A percentile compares a stretch with the other conserved stretches of the same genome.
These are phyloP conservation scores for Pseudohyphozyma bogoriensis DNA, from an alignment of 768 basidiomycete species.

Conservation along the genomic window DNA sequence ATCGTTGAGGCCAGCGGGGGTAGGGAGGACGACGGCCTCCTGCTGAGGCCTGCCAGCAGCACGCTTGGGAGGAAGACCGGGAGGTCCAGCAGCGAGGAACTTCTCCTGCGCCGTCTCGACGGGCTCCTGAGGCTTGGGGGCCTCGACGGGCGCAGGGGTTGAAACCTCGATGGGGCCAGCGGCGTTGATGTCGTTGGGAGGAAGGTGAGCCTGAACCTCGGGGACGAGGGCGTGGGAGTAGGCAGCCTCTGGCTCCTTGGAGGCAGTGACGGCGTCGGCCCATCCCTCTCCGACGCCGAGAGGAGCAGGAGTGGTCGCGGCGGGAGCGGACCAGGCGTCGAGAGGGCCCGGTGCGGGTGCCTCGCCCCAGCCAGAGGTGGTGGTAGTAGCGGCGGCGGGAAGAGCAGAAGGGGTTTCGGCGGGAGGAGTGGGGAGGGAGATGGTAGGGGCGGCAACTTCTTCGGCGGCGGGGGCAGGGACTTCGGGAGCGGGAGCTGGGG, in stretches of 20 bases:
- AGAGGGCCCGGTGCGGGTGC: constrained; percentile 8
- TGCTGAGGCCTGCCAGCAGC: constrained; percentile 26
- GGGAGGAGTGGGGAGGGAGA: constrained; percentile 17
- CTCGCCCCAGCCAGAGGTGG: constrained; percentile 8
- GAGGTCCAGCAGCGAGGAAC: constrained; percentile 23
- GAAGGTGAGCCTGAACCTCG: constrained; percentile 27
- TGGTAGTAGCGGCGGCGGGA: constrained; percentile 12
- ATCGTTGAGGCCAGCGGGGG: neutral
- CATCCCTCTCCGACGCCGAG: constrained; percentile 31
- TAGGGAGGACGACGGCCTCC: constrained; percentile 29
- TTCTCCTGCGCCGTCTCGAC: constrained; percentile 13
- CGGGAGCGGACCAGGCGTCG: constrained; percentile 30
- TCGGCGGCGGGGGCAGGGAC: constrained; percentile 2
- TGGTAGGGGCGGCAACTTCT: constrained; percentile 4
- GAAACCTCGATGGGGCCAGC: constrained; percentile 30
- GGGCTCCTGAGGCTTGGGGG: neutral
- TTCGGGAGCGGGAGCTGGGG: constrained; percentile 6
- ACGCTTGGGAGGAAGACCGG: constrained; percentile 26
- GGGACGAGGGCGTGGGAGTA: constrained; percentile 8
- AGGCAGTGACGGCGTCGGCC: constrained; percentile 29
- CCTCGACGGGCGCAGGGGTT: neutral
- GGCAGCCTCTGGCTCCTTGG: constrained; percentile 5
- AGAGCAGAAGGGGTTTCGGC: neutral
- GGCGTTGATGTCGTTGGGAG: constrained; percentile 27
- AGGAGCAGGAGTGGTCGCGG: constrained; percentile 25